Evolutionary conservation across 208 protist genomes (phyloP).

Genomic region (Kentomonas sorsogonicus): DNA sequence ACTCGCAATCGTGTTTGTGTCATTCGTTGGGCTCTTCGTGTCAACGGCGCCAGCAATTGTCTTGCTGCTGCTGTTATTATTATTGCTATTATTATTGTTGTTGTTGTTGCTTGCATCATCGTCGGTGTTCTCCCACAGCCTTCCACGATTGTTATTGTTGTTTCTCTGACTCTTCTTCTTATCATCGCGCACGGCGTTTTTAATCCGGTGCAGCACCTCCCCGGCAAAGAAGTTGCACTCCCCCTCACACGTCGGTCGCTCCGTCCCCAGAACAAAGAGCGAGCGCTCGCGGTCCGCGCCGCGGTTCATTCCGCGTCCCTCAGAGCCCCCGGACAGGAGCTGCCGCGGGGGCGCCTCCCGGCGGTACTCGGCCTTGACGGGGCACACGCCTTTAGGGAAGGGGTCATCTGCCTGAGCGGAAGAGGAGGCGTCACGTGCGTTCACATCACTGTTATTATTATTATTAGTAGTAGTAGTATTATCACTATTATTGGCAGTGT

Average conservation of each 20-base stretch:
- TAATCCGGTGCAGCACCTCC: conserved; percentile 47
- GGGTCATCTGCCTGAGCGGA: conserved; percentile 2
- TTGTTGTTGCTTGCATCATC: conserved; percentile 9
- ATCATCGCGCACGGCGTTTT: conserved; percentile 33
- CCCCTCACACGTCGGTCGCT: conserved; percentile 56
- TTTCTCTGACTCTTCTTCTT: conserved; percentile 11
- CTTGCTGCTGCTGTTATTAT: too few species aligned
- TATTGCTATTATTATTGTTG: background rate
- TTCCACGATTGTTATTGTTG: too few species aligned
- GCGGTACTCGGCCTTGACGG: conserved; percentile 57
- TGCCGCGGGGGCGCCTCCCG: conserved; percentile 47
- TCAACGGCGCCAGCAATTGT: too few species aligned
- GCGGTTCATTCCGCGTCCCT: conserved; percentile 83
- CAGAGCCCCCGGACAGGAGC: conserved; percentile 56
- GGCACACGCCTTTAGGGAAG: conserved; percentile 45
- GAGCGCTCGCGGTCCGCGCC: conserved; percentile 51
- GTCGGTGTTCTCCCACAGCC: conserved; percentile 9
- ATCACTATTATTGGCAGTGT: too few species aligned
- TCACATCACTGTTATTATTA: background rate
- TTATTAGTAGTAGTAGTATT: background rate
- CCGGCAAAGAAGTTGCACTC: conserved; percentile 73
- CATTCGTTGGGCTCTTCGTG: too few species aligned
- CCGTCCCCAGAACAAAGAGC: conserved; percentile 38
- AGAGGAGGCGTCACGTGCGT: background rate
- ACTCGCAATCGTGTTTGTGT: too few species aligned